Percentiles rank a stretch among this genome's conserved stretches.
Conservation (phyloP, 495 filamentous ascomycete genomes). For the Cetradonia linearis region DNA sequence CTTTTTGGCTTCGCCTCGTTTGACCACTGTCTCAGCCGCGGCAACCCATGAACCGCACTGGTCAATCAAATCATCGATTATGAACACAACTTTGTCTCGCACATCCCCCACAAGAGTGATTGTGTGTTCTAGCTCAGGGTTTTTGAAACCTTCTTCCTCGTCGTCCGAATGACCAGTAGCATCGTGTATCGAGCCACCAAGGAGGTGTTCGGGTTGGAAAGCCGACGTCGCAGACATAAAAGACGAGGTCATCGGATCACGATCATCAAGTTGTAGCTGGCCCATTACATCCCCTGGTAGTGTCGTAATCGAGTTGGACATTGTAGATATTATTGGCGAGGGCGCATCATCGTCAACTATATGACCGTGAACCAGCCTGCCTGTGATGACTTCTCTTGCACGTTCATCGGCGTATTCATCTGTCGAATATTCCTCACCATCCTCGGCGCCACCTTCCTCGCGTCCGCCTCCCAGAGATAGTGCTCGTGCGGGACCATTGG, state of each 20-base stretch:
- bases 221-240: constrained; percentile 54
- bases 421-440: constrained; percentile 41
- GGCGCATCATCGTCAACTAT: constrained; percentile 90
- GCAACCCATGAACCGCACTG: constrained; percentile 95
- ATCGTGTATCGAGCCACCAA: constrained; percentile 69
- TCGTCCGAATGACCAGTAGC: constrained; percentile 74
- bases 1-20: constrained; percentile 79
- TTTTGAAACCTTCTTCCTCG: constrained; percentile 66
- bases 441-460: constrained; percentile 40
- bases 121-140: constrained; percentile 75
- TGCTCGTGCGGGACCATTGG: constrained; percentile 27
- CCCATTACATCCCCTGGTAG: constrained; percentile 30
- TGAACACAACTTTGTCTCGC: constrained; percentile 70
- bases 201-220: constrained; percentile 46
- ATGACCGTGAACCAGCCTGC: constrained; percentile 86
- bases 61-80: constrained; percentile 99
- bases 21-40: constrained; percentile 94
- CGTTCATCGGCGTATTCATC: constrained; percentile 77
- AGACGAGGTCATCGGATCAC: constrained; percentile 55
- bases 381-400: constrained; percentile 82
- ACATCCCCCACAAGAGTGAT: constrained; percentile 95
- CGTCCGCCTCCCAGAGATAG: constrained; percentile 23
- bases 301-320: constrained; percentile 44
- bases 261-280: constrained; percentile 36
- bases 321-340: constrained; percentile 59